Evolutionary conservation across 805 yeast species (phyloP).

Genomic region (Candida insectalens): DNA sequence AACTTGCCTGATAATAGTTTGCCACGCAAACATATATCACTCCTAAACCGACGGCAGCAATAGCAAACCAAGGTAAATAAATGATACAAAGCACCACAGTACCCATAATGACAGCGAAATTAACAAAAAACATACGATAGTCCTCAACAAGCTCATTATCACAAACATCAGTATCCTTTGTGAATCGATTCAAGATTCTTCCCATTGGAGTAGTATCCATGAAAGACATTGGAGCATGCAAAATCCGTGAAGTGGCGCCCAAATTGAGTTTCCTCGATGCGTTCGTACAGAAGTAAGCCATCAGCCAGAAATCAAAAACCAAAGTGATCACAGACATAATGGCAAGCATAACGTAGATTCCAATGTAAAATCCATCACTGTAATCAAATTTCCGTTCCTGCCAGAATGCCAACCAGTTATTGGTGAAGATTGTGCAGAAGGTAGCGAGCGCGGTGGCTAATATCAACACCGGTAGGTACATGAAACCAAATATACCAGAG

Average conservation of each 20-base stretch:
- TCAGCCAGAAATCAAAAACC: constrained; percentile 30
- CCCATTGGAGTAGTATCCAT: constrained; percentile 86
- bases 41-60: constrained; percentile 48
- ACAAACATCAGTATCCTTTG: constrained; percentile 77
- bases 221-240: constrained; percentile 75
- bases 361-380: constrained; percentile 55
- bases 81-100: constrained; percentile 55
- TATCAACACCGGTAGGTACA: constrained; percentile 22
- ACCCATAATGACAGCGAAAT: constrained; percentile 47
- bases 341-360: constrained; percentile 57
- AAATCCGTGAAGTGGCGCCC: constrained; percentile 33
- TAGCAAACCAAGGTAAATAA: constrained; percentile 68
- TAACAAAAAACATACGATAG: constrained; percentile 47
- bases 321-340: constrained; percentile 37
- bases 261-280: constrained; percentile 55
- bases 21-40: constrained; percentile 36
- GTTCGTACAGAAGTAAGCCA: constrained; percentile 40
- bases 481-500: constrained; percentile 33
- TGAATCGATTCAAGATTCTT: constrained; percentile 73
- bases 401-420: constrained; percentile 85
- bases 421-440: constrained; percentile 48
- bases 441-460: constrained; percentile 25
- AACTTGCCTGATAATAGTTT: constrained; percentile 55
- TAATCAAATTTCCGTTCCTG: constrained; percentile 41
- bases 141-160: constrained; percentile 75